A percentile compares a stretch with the other conserved stretches of the same genome.
These are phyloP conservation scores for Thuja plicata DNA, from an alignment of 83 land plant genomes.

Conservation along the genomic window DNA sequence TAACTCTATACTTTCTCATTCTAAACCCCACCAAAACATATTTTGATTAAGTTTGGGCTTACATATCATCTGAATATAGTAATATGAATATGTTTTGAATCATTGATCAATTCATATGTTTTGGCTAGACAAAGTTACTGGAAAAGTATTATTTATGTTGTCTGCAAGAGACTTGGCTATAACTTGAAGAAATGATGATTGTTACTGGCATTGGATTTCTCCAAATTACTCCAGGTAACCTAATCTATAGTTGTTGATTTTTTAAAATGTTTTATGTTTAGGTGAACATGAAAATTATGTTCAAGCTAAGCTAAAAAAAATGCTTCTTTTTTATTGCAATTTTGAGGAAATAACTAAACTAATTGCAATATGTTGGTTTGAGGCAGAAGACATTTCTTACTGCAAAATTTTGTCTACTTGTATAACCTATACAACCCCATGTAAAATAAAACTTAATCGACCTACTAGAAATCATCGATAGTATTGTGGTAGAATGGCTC, in stretches of 20 bases:
- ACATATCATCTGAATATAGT: background rate
- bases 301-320: background rate
- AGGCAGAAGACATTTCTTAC: background rate
- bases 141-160: background rate
- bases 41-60: background rate
- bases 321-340: background rate
- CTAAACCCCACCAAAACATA: too few relatives aligned
- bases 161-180: background rate
- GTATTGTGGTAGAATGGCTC: background rate
- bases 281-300: background rate
- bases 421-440: background rate
- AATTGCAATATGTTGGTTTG: background rate
- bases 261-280: background rate
- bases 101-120: background rate
- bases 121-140: background rate
- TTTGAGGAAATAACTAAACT: background rate
- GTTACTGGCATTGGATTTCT: background rate
- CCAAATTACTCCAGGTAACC: background rate
- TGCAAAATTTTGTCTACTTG: background rate
- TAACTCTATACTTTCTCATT: too few relatives aligned
- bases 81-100: background rate
- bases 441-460: background rate
- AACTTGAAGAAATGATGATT: background rate
- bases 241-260: background rate
- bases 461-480: background rate